phyloP scores from a whole-genome alignment of 2,329 filamentous ascomycete species.

The Emmonsiellopsis sp. region DNA sequence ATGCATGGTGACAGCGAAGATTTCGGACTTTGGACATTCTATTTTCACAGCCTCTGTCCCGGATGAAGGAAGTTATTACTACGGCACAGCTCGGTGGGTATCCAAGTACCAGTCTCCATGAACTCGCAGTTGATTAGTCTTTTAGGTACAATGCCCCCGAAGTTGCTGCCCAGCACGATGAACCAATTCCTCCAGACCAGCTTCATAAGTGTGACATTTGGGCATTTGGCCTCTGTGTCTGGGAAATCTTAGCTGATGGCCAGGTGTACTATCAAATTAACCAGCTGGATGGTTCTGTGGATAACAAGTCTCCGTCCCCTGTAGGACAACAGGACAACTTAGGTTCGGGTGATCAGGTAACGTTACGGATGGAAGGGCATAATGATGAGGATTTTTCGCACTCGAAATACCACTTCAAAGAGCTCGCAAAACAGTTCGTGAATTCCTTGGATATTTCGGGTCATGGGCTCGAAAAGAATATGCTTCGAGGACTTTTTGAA shows the following conservation, averaged over 20 bases:
- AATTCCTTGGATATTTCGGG: too few species aligned
- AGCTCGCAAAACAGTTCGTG: too few species aligned
- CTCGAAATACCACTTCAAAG: too few species aligned
- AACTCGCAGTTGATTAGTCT: background rate
- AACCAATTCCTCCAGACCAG: constrained; percentile 7
- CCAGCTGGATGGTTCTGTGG: too few species aligned
- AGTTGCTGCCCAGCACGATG: background rate
- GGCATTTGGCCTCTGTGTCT: constrained; percentile 13
- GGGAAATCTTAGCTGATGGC: constrained; percentile 5
- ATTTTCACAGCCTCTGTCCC: constrained; percentile 9
- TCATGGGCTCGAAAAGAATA: too few species aligned
- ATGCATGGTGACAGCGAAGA: constrained; percentile 12
- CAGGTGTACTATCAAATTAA: too few species aligned
- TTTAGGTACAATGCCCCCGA: constrained; percentile 13
- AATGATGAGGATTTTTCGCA: too few species aligned
- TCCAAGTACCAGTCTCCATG: background rate
- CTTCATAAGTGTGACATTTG: constrained; percentile 14
- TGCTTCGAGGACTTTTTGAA: too few species aligned
- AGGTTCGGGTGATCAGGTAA: too few species aligned
- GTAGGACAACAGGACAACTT: too few species aligned
- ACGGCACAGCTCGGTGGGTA: constrained; percentile 9
- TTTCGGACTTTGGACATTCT: constrained; percentile 20
- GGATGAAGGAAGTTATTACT: constrained; percentile 4
- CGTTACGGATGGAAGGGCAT: too few species aligned
- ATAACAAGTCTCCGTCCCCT: too few species aligned